phyloP scores from a whole-genome alignment of 1,284 basidiomycete genomes.

The Ustilago esculenta region DNA sequence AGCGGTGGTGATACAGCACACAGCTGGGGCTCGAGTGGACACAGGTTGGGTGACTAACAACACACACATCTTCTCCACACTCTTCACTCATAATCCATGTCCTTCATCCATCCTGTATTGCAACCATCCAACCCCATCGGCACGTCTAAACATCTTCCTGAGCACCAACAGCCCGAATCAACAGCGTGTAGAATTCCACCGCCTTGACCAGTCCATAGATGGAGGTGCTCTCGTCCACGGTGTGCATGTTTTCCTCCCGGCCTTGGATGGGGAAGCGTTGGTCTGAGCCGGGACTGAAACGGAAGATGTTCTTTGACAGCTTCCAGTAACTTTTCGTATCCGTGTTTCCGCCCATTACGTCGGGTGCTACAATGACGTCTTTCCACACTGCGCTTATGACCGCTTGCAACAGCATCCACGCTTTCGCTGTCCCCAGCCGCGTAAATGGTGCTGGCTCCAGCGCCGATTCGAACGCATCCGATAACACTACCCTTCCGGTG shows the following conservation, averaged over 20 bases:
- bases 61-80: not conserved
- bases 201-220: conserved; percentile 68
- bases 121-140: no score
- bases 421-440: conserved; percentile 66
- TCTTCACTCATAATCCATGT: no score
- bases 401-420: conserved; percentile 71
- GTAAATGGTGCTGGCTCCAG: conserved; percentile 73
- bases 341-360: conserved; percentile 71
- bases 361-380: conserved; percentile 70
- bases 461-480: conserved; percentile 69
- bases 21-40: conserved; percentile 20
- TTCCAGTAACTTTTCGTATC: conserved; percentile 73
- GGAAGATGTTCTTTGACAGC: conserved; percentile 72
- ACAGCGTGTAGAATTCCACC: conserved; percentile 70
- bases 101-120: no score
- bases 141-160: conserved; percentile 7
- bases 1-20: conserved; percentile 4
- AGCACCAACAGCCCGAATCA: conserved; percentile 68
- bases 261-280: conserved; percentile 32
- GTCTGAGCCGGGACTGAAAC: conserved; percentile 68
- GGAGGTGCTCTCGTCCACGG: conserved; percentile 73
- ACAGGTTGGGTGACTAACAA: conserved; percentile 22
- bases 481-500: conserved; percentile 23
- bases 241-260: conserved; percentile 71
- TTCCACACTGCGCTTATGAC: conserved; percentile 69